A percentile compares a stretch with the other conserved stretches of the same genome.
Evolutionary conservation across 1,284 basidiomycete genomes (phyloP).

Genomic region (Cryptococcus sp.): DNA sequence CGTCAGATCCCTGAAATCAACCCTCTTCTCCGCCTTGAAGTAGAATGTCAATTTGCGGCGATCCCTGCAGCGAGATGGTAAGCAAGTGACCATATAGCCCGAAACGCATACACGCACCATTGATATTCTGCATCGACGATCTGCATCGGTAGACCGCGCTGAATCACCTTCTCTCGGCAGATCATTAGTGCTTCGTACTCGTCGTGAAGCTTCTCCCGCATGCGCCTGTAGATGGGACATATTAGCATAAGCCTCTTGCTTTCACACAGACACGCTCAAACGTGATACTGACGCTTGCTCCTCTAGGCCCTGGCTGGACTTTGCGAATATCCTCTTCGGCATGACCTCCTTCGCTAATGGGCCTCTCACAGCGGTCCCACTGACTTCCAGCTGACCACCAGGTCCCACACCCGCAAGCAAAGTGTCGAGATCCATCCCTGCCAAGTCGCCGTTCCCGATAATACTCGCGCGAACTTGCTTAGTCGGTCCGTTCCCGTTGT

Average conservation of each 20-base stretch:
- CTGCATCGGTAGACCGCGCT: slow-evolving; percentile 95
- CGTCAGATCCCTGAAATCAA: slow-evolving; percentile 90
- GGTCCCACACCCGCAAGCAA: slow-evolving; percentile 45
- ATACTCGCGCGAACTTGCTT: slow-evolving; percentile 1
- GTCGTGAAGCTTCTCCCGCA: slow-evolving; percentile 80
- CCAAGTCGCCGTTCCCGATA: slow-evolving; percentile 49
- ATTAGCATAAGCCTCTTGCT: not conserved
- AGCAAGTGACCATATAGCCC: slow-evolving; percentile 1
- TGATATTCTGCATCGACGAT: slow-evolving; percentile 98
- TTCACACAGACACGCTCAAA: slow-evolving; percentile 4
- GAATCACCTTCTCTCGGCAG: slow-evolving; percentile 85
- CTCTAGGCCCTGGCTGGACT: slow-evolving; percentile 67
- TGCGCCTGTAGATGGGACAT: slow-evolving; percentile 58
- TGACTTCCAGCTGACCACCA: slow-evolving; percentile 43
- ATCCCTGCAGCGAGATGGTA: slow-evolving; percentile 63
- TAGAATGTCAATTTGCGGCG: slow-evolving; percentile 97
- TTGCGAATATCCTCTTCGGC: slow-evolving; percentile 95
- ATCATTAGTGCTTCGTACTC: slow-evolving; percentile 89
- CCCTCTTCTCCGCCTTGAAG: slow-evolving; percentile 91
- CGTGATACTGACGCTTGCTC: slow-evolving; percentile 72
- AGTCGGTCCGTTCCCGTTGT: not conserved
- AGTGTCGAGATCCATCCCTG: slow-evolving; percentile 40
- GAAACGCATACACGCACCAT: slow-evolving; percentile 62
- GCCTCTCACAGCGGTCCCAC: slow-evolving; percentile 36
- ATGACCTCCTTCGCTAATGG: slow-evolving; percentile 74